Base-by-base conservation (phyloP, 2,329 filamentous ascomycete species). In the Elsinoe perseae region DNA sequence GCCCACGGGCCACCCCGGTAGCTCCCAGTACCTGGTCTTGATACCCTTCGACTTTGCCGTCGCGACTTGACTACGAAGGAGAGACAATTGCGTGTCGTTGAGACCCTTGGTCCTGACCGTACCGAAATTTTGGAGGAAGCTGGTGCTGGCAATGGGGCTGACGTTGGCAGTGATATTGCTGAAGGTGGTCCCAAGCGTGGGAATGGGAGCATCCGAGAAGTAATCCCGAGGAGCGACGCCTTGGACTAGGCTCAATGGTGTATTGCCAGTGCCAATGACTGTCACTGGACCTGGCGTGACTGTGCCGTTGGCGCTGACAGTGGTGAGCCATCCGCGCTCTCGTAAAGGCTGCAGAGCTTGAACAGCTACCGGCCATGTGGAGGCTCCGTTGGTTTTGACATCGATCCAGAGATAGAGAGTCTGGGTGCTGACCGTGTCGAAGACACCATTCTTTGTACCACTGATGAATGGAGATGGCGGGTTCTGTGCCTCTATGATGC, bases 361-460 rank as follows among this genome's bases (percentile, higher is more conserved):
- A 32, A 83, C 70, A 1, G 83, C 80, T 30, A 72, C 73, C 1
- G 80, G 71, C 72, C 79, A 84, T 1, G 82, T 82, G 28, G 72
- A 72, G 0, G 68, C 63, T 4, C 80, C 80, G 32, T 75, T 69
- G 0, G 82, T 84, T 67, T 85, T 85, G 57, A 83, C 63, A 64
- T 85, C 82, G 57, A 85, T 77, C 43, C 43, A 61, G 46, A 85
- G 73, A 69, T 83, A 84, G 4, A 86, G 72, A 0, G 82, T 84
- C 66, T 84, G 81, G 4, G 66, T 72, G 1, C 70, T 64, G 30
- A 64, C 64, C 1, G 80, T 80, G 66, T 85, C 82, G 64, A 77
- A 85, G 12, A 85, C 79, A 30, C 82, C 82, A 63, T 83, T 81
- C 42, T 74, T 73, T 3, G 79, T 80, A 5, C 65, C 64, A 1